These are phyloP conservation scores for Lentinula aciculospora DNA, from an alignment of 768 basidiomycete genomes.

Conservation along the genomic window DNA sequence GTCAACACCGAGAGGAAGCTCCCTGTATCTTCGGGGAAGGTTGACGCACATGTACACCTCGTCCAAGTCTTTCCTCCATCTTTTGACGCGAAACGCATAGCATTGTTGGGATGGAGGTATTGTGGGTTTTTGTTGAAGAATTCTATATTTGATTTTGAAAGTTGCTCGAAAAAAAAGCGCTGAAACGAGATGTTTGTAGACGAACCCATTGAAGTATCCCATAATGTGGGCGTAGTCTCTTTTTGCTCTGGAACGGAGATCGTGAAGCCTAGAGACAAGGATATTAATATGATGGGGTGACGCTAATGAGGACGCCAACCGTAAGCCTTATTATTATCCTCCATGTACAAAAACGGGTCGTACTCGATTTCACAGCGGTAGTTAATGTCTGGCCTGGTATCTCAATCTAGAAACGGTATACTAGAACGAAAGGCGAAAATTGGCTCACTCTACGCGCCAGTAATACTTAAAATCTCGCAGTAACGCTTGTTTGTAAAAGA, in stretches of 20 bases:
- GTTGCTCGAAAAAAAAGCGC: background rate
- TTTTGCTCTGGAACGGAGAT: conserved; percentile 54
- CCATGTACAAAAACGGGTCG: conserved; percentile 82
- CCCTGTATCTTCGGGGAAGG: background rate
- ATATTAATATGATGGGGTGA: background rate
- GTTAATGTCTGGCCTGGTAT: conserved; percentile 47
- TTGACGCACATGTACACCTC: conserved; percentile 43
- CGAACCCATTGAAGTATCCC: conserved; percentile 44
- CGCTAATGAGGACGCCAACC: conserved; percentile 20
- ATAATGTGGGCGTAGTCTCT: conserved; percentile 57
- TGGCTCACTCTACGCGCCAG: conserved; percentile 51
- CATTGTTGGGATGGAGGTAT: conserved; percentile 43
- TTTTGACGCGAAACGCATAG: conserved; percentile 51
- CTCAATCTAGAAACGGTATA: too few relatives aligned
- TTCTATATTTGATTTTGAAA: conserved; percentile 37
- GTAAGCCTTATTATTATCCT: conserved; percentile 50
- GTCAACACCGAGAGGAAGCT: background rate
- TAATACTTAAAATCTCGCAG: conserved; percentile 52
- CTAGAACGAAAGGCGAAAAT: background rate
- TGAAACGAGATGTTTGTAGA: background rate
- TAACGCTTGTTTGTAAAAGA: conserved; percentile 51
- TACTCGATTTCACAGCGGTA: conserved; percentile 48
- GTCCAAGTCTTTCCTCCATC: conserved; percentile 43
- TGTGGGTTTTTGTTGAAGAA: conserved; percentile 48
- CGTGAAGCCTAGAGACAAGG: conserved; percentile 40